A percentile compares a stretch with the other conserved stretches of the same genome.
phyloP scores from a whole-genome alignment of 2,329 filamentous ascomycete genomes.

The Paraconiothyrium brasiliense region DNA sequence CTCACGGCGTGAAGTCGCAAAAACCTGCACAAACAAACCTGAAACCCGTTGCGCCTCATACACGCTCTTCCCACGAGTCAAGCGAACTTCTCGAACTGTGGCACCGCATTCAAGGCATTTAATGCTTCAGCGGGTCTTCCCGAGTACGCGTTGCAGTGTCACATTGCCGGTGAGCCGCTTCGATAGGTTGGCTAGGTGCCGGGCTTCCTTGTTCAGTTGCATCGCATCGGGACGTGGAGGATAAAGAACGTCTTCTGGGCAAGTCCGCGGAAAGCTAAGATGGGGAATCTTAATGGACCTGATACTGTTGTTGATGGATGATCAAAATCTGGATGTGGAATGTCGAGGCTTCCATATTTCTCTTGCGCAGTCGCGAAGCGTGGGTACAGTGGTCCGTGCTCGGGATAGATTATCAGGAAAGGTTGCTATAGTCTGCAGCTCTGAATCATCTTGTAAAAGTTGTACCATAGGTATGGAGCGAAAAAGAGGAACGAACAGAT shows the following conservation, averaged over 20 bases:
- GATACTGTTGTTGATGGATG: neutral
- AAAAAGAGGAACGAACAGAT: neutral
- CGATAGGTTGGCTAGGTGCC: neutral
- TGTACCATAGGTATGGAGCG: neutral
- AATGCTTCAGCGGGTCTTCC: slow-evolving; percentile 24
- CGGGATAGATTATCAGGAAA: neutral
- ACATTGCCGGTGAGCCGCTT: slow-evolving; percentile 19
- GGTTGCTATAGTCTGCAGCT: too few species aligned
- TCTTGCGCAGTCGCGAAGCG: neutral
- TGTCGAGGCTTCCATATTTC: neutral
- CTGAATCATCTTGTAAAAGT: neutral
- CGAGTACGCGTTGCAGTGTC: slow-evolving; percentile 4
- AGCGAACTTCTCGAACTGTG: slow-evolving; percentile 27
- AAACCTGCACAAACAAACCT: slow-evolving; percentile 16
- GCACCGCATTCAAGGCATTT: slow-evolving; percentile 22
- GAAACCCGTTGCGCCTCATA: slow-evolving; percentile 28
- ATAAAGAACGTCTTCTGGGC: neutral
- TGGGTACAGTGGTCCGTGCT: neutral
- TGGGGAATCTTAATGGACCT: neutral
- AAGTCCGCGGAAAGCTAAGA: neutral
- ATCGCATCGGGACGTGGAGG: neutral
- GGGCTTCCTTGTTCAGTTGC: neutral
- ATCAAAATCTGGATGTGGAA: neutral
- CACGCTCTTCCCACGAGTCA: slow-evolving; percentile 18
- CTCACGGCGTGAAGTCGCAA: neutral